Percentiles rank a stretch among this genome's conserved stretches.
These are phyloP conservation scores for Brassica incana DNA, from an alignment of 345 rosid species.

Conservation along the genomic window DNA sequence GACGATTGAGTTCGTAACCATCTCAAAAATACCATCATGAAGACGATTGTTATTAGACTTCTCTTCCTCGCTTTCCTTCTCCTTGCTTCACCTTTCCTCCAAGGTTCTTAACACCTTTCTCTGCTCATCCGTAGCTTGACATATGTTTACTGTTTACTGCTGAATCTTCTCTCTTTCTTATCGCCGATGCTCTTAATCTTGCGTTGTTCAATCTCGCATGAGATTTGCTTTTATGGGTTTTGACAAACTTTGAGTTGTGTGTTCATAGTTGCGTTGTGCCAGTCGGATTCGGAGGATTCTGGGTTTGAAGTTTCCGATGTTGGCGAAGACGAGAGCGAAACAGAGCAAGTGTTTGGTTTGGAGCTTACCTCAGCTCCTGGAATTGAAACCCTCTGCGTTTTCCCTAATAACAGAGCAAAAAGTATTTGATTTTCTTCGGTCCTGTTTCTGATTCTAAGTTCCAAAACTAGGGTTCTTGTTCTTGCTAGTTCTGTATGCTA, in stretches of 20 bases:
- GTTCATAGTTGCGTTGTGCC: conserved; percentile 62
- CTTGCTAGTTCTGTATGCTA: neutral
- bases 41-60: conserved; percentile 41
- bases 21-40: conserved; percentile 24
- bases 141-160: conserved; percentile 27
- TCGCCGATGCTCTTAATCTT: neutral
- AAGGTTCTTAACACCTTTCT: conserved; percentile 49
- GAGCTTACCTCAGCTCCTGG: conserved; percentile 65
- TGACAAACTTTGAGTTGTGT: neutral
- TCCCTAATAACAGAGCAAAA: conserved; percentile 77
- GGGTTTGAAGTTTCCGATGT: conserved; percentile 44
- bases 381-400: conserved; percentile 62
- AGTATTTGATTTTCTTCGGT: conserved; percentile 37
- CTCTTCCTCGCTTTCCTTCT: conserved; percentile 69
- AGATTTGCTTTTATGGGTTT: neutral
- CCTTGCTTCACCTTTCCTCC: conserved; percentile 68
- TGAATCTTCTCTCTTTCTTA: neutral
- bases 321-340: conserved; percentile 65
- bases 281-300: conserved; percentile 55
- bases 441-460: neutral
- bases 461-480: neutral
- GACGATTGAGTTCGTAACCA: neutral
- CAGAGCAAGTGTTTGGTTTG: conserved; percentile 51
- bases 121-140: conserved; percentile 17
- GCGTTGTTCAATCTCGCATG: neutral